Evolutionary conservation across 768 basidiomycete species (phyloP), one percentile per base, ranked within the genome.

Genomic region (Panaeolus cyanescens): DNA sequence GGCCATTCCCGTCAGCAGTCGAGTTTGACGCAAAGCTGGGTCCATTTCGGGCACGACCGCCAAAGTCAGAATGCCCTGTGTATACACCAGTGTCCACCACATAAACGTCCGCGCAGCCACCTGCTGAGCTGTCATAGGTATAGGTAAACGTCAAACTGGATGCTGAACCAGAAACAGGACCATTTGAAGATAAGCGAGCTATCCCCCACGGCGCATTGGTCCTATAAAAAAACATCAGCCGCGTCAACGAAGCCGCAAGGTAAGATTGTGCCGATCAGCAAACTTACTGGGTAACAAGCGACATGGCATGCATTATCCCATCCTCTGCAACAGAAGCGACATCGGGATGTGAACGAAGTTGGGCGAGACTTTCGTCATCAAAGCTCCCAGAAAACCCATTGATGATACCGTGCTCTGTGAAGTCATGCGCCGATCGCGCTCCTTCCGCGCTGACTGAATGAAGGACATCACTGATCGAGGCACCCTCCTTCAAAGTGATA

Each of bases 21-120:
- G 63, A 59, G 45, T 70, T 65, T 53, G 50, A 63, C 10, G 72
- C 75, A 53, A 77, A 75, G 28, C 71, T 76, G 4, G 66, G 67
- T 15, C 78, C 79, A 74, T 75, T 79, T 9, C 59, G 59, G 20
- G 79, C 79, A 50, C 79, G 75, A 15, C 78, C 79, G 28, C 68
- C 74, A 56, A 79, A 80, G 19, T 33, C 42, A 22, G 9, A 3
- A 22, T 42, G 40, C 5, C 12, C 40, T 6, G 19, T 42, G 19
- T 42, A 42, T 5, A 42, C 22, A 42, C 40, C 40, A 42, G 40
- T 42, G 22, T 42, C 40, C 19, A 79, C 68, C 59, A 79, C 62
- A 62, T 76, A 79, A 62, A 80, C 72, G 62, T 77, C 76, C 39
- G 76, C 79, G 25, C 75, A 75, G 4, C 54, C 45, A 25, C 70